A percentile compares a stretch with the other conserved stretches of the same genome.
These are phyloP conservation scores for Chaetomidium leptoderma DNA, from an alignment of 495 filamentous ascomycete genomes.

Conservation along the genomic window DNA sequence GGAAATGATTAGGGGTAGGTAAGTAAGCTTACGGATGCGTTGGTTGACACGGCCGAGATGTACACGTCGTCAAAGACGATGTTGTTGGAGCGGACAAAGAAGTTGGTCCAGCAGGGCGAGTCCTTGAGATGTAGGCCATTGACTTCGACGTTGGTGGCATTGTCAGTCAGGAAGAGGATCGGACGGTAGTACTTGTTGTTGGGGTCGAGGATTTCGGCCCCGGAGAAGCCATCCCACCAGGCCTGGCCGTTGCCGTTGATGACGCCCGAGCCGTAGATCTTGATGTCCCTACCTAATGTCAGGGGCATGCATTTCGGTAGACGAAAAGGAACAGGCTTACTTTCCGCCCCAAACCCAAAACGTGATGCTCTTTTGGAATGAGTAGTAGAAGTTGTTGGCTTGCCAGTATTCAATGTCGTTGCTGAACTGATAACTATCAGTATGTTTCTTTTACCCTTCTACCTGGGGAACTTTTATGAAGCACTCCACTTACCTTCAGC, in stretches of 20 bases:
- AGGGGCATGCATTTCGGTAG: neutral
- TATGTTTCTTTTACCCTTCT: neutral
- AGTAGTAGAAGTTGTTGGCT: conserved; percentile 51
- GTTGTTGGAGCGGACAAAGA: conserved; percentile 49
- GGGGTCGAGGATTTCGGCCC: conserved; percentile 41
- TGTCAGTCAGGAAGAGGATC: conserved; percentile 54
- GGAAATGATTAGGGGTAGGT: neutral
- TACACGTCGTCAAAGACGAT: conserved; percentile 50
- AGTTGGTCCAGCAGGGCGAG: conserved; percentile 58
- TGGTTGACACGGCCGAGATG: conserved; percentile 52
- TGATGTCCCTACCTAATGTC: conserved; percentile 37
- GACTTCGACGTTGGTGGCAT: conserved; percentile 51
- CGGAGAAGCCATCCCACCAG: conserved; percentile 37
- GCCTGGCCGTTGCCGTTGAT: conserved; percentile 53
- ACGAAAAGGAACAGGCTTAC: neutral
- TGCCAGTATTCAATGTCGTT: conserved; percentile 58
- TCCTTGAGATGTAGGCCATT: conserved; percentile 54
- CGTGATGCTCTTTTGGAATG: conserved; percentile 57
- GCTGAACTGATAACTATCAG: conserved; percentile 40
- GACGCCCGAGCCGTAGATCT: conserved; percentile 50
- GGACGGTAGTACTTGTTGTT: conserved; percentile 52
- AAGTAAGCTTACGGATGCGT: conserved; percentile 32
- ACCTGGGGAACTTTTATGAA: neutral
- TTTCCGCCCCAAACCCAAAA: conserved; percentile 59
- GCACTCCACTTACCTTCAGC: conserved; percentile 31